phyloP scores from a whole-genome alignment of 495 filamentous ascomycete species.

The Platismatia glauca region DNA sequence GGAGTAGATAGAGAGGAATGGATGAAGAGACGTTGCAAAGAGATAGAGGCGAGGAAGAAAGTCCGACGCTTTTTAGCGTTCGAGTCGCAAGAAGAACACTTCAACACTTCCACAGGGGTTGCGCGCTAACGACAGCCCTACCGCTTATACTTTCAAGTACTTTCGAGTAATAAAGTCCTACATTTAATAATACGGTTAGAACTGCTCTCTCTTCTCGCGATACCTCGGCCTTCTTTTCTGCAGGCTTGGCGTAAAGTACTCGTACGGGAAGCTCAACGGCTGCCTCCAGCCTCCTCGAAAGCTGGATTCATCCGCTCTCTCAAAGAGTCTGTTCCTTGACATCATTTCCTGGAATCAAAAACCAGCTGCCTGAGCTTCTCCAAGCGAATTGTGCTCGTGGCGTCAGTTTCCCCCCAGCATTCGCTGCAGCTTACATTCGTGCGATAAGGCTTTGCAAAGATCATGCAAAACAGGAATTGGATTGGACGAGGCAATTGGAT shows the following conservation, averaged over 20 bases:
- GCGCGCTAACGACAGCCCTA: not conserved
- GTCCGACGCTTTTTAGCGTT: not conserved
- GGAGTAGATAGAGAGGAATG: not conserved
- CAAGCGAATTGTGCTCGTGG: not conserved
- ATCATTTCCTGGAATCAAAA: not conserved
- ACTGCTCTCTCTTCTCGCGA: too few relatives aligned
- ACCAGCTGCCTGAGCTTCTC: not conserved
- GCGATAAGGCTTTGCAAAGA: not conserved
- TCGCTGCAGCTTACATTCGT: not conserved
- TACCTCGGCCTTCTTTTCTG: too few relatives aligned
- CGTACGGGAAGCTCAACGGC: not conserved
- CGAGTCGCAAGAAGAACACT: not conserved
- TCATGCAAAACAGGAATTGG: not conserved
- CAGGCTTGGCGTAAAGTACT: not conserved
- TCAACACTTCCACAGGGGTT: too few relatives aligned
- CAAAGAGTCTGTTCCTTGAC: not conserved
- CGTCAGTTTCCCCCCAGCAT: not conserved
- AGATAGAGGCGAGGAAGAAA: not conserved
- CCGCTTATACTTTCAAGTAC: too few relatives aligned
- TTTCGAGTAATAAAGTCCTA: too few relatives aligned
- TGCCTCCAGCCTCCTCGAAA: not conserved
- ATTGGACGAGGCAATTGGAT: not conserved
- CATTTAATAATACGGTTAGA: too few relatives aligned
- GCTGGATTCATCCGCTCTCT: not conserved
- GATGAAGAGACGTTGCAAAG: slow-evolving; percentile 5